Evolutionary conservation across 768 basidiomycete species (phyloP).

Genomic region (Boletus insuetus): DNA sequence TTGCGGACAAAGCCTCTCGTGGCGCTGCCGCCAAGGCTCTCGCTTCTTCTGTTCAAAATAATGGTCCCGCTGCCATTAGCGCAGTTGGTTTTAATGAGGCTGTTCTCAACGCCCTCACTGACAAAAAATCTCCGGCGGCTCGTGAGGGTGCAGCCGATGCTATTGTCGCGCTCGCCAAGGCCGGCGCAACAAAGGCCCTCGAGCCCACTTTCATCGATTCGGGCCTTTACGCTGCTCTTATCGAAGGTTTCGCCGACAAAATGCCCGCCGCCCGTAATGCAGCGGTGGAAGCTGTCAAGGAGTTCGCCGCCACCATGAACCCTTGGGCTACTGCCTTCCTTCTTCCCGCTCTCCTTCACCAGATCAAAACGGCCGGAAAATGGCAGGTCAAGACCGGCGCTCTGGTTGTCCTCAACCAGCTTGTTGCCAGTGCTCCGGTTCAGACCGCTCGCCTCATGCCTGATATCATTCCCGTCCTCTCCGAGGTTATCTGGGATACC

Average conservation of each 20-base stretch:
- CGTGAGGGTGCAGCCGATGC: conserved; percentile 86
- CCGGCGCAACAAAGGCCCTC: conserved; percentile 75
- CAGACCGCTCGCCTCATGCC: conserved; percentile 91
- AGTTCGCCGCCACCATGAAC: conserved; percentile 75
- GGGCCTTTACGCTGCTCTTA: conserved; percentile 80
- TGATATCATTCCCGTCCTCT: conserved; percentile 90
- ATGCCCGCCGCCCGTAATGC: conserved; percentile 83
- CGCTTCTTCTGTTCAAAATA: conserved; percentile 75
- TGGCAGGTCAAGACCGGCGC: conserved; percentile 96
- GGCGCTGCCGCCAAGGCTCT: conserved; percentile 67
- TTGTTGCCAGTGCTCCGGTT: conserved; percentile 75
- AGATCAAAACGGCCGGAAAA: conserved; percentile 95
- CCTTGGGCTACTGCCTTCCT: conserved; percentile 83
- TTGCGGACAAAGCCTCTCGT: conserved; percentile 80
- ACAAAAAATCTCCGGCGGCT: conserved; percentile 93
- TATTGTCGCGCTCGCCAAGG: conserved; percentile 60
- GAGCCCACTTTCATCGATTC: conserved; percentile 88
- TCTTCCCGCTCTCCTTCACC: conserved; percentile 84
- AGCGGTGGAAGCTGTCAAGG: conserved; percentile 78
- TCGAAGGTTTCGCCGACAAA: conserved; percentile 95
- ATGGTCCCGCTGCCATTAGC: conserved; percentile 75
- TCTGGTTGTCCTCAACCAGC: conserved; percentile 78
- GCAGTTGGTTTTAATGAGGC: conserved; percentile 70
- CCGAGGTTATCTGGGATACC: conserved; percentile 98
- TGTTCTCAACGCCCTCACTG: conserved; percentile 77